A percentile compares a stretch with the other conserved stretches of the same genome.
phyloP scores from a whole-genome alignment of 1,284 basidiomycete species.

The Rhodofomes roseus region DNA sequence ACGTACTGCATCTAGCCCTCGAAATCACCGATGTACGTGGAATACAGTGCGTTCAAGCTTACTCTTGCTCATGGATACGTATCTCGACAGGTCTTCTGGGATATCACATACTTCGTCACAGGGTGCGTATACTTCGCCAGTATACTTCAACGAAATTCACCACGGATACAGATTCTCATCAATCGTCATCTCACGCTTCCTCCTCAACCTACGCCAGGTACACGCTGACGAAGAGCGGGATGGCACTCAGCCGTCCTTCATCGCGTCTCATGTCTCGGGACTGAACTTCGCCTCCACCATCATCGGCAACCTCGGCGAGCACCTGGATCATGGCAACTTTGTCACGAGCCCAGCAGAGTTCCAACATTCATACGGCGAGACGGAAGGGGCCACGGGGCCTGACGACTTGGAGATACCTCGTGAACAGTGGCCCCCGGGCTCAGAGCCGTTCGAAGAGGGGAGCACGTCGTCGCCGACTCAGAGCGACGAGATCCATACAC shows the following conservation, averaged over 20 bases:
- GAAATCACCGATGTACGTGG: conserved; percentile 5
- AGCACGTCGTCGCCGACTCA: neutral
- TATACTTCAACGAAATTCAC: too few relatives aligned
- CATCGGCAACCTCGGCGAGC: neutral
- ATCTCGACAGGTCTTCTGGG: conserved; percentile 4
- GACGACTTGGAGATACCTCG: neutral
- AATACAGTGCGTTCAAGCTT: too few relatives aligned
- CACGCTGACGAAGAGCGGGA: neutral
- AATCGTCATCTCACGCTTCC: conserved; percentile 11
- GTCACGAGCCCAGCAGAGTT: neutral
- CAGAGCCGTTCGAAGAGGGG: neutral
- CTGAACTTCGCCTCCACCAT: neutral
- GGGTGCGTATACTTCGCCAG: neutral
- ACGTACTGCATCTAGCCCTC: conserved; percentile 6
- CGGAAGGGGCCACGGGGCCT: neutral
- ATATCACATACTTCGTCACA: conserved; percentile 7
- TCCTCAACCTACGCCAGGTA: conserved; percentile 10
- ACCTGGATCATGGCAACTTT: neutral
- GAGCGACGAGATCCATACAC: neutral
- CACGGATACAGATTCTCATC: neutral
- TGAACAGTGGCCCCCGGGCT: neutral
- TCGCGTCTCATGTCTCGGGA: neutral
- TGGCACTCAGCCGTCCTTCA: neutral
- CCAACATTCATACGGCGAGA: neutral
- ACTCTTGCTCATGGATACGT: neutral